These are phyloP conservation scores for Alternaria angustiovoidea DNA, from an alignment of 2,329 filamentous ascomycete species.

Conservation along the genomic window DNA sequence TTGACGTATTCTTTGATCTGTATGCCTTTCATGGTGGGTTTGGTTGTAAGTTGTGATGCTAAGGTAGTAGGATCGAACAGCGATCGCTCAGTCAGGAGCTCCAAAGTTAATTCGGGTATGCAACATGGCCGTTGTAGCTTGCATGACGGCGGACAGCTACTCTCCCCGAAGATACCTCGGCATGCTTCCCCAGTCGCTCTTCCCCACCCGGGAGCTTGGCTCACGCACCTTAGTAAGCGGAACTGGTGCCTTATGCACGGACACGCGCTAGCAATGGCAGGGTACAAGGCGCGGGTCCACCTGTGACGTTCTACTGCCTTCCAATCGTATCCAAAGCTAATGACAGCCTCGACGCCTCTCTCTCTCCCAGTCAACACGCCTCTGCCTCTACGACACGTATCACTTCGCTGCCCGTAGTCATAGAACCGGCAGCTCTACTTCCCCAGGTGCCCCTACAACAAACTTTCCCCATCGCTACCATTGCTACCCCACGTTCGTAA, in stretches of 20 bases:
- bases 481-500: conserved; percentile 19
- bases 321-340: conserved; percentile 30
- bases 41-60: neutral
- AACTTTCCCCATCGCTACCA: conserved; percentile 4
- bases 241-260: conserved; percentile 12
- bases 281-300: conserved; percentile 14
- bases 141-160: conserved; percentile 2
- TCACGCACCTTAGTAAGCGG: conserved; percentile 7
- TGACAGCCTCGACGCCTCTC: conserved; percentile 2
- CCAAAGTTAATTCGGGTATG: neutral
- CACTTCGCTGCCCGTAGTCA: neutral
- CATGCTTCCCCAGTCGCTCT: conserved; percentile 9
- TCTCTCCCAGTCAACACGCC: conserved; percentile 6
- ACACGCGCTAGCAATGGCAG: conserved; percentile 25
- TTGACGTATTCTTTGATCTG: conserved; percentile 78
- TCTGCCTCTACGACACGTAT: conserved; percentile 18
- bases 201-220: conserved; percentile 9
- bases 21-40: conserved; percentile 72
- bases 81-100: neutral
- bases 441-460: neutral
- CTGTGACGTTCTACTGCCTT: conserved; percentile 43
- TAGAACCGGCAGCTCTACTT: neutral
- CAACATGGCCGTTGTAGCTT: conserved; percentile 7
- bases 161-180: conserved; percentile 21
- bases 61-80: too few relatives aligned